phyloP scores from a whole-genome alignment of 202 grass and related monocot species.

The Schoenoplectus tabernaemontani region DNA sequence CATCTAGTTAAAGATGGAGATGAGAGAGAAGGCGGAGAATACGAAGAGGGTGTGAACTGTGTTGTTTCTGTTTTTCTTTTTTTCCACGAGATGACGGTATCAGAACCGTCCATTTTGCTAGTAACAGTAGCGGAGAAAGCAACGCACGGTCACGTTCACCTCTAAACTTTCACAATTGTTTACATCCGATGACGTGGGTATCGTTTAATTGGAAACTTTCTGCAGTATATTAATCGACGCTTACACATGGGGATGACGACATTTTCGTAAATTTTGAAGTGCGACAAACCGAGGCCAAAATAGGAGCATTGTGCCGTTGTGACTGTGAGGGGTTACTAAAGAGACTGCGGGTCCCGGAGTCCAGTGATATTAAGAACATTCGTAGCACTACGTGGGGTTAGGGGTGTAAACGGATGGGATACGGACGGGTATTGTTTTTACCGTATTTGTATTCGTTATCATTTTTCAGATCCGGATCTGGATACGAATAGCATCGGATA shows the following conservation, averaged over 20 bases:
- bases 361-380: background rate
- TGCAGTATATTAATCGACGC: background rate
- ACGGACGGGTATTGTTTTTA: no score
- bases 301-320: no score
- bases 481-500: no score
- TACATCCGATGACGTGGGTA: background rate
- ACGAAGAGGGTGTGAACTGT: conserved; percentile 11
- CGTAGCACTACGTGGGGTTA: no score
- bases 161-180: background rate
- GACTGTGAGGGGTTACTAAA: background rate
- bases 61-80: background rate
- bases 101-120: conserved; percentile 3
- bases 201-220: background rate
- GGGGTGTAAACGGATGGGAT: no score
- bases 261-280: background rate
- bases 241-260: background rate
- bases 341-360: background rate
- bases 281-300: background rate
- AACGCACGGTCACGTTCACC: background rate
- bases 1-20: conserved; percentile 1
- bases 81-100: conserved; percentile 14
- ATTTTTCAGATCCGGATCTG: no score
- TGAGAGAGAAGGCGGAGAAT: conserved; percentile 20
- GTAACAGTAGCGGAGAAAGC: conserved; percentile 8
- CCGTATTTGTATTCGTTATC: no score